Evolutionary conservation across 2,329 filamentous ascomycete genomes (phyloP).

Genomic region (Rhinocladiella mackenziei): DNA sequence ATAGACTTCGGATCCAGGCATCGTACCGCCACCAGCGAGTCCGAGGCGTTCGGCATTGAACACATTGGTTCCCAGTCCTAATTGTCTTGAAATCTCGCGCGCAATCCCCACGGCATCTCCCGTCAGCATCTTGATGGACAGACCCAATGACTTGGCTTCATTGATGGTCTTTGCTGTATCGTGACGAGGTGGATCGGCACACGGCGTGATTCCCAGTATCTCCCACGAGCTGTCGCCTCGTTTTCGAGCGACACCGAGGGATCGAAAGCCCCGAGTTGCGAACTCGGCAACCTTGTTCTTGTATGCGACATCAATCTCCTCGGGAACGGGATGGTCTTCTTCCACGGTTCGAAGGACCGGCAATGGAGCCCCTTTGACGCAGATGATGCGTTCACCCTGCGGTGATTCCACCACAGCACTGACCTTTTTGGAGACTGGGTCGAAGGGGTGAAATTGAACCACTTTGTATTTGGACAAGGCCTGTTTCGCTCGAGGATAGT

Average conservation of each 20-base stretch:
- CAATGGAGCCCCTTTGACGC: slow-evolving; percentile 86
- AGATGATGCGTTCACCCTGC: slow-evolving; percentile 77
- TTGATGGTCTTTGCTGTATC: slow-evolving; percentile 87
- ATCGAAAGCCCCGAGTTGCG: slow-evolving; percentile 88
- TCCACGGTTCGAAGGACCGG: slow-evolving; percentile 84
- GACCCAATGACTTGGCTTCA: slow-evolving; percentile 80
- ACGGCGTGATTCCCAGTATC: slow-evolving; percentile 92
- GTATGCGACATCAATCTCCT: slow-evolving; percentile 74
- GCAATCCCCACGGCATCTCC: slow-evolving; percentile 92
- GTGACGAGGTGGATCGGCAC: slow-evolving; percentile 84
- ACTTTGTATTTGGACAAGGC: slow-evolving; percentile 81
- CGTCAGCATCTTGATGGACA: slow-evolving; percentile 94
- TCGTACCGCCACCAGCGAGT: slow-evolving; percentile 77
- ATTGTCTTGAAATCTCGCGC: slow-evolving; percentile 83
- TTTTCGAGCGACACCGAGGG: slow-evolving; percentile 88
- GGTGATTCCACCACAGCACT: slow-evolving; percentile 77
- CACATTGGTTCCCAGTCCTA: slow-evolving; percentile 86
- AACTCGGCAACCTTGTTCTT: slow-evolving; percentile 92
- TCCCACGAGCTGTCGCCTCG: slow-evolving; percentile 77
- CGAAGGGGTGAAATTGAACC: slow-evolving; percentile 80
- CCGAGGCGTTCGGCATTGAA: slow-evolving; percentile 91
- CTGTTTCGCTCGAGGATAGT: slow-evolving; percentile 76
- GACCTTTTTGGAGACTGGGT: slow-evolving; percentile 92
- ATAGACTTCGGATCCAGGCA: slow-evolving; percentile 90
- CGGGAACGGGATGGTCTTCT: slow-evolving; percentile 74